Conservation (phyloP, 176 grass and related monocot genomes). For the Poa pratensis region DNA sequence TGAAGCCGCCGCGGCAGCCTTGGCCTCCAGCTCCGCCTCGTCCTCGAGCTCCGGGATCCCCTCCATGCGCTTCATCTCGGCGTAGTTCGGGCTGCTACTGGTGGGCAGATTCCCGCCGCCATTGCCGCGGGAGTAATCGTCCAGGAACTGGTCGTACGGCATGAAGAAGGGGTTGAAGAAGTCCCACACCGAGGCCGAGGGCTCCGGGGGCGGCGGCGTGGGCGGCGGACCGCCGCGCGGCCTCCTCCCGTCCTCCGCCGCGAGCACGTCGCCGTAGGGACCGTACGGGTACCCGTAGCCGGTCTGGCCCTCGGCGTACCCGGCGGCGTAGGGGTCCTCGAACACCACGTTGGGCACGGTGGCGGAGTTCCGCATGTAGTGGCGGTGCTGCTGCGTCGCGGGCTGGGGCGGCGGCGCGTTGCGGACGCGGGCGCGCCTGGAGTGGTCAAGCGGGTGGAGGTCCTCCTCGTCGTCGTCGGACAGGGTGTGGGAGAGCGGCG, state of each 20-base stretch:
- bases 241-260: neutral
- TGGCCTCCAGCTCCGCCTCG: slow-evolving; percentile 53
- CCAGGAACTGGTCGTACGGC: slow-evolving; percentile 58
- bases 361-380: slow-evolving; percentile 53
- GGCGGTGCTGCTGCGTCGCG: slow-evolving; percentile 27
- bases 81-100: slow-evolving; percentile 62
- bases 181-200: slow-evolving; percentile 55
- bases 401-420: neutral
- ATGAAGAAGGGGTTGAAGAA: slow-evolving; percentile 87
- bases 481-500: slow-evolving; percentile 76
- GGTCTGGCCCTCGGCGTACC: slow-evolving; percentile 24
- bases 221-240: slow-evolving; percentile 27
- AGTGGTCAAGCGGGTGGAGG: slow-evolving; percentile 11
- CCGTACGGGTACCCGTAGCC: slow-evolving; percentile 52
- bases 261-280: slow-evolving; percentile 35
- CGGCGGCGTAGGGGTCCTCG: slow-evolving; percentile 38
- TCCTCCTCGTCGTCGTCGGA: slow-evolving; percentile 54
- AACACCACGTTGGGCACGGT: slow-evolving; percentile 55
- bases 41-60: slow-evolving; percentile 95
- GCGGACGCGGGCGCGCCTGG: neutral
- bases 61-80: slow-evolving; percentile 70
- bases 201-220: slow-evolving; percentile 53
- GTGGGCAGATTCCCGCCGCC: slow-evolving; percentile 41
- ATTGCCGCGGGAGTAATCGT: slow-evolving; percentile 37
- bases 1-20: neutral